Percentiles rank a stretch among this genome's conserved stretches.
phyloP scores from a whole-genome alignment of 1,284 basidiomycete genomes.

The Sparassis latifolia region DNA sequence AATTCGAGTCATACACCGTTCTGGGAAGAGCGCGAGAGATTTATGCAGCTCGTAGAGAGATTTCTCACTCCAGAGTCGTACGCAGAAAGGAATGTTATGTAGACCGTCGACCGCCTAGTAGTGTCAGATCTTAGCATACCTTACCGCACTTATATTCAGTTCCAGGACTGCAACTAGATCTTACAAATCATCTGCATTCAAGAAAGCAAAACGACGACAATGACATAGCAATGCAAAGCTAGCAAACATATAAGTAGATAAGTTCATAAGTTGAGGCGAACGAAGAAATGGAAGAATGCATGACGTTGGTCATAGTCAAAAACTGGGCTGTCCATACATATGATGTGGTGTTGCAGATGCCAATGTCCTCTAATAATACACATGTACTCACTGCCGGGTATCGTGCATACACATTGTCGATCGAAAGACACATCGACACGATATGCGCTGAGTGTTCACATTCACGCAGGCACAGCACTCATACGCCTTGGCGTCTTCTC shows the following conservation, averaged over 20 bases:
- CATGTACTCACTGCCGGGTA: neutral
- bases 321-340: neutral
- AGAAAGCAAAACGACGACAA: neutral
- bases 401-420: neutral
- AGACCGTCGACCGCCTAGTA: no score
- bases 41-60: conserved; percentile 17
- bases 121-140: no score
- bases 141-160: no score
- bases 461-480: conserved; percentile 16
- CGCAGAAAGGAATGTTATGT: no score
- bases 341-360: neutral
- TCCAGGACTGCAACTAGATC: no score
- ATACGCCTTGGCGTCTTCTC: conserved; percentile 13
- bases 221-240: conserved; percentile 14
- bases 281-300: conserved; percentile 2
- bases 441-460: neutral
- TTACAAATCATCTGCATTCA: neutral
- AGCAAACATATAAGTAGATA: conserved; percentile 19
- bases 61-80: conserved; percentile 12
- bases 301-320: neutral
- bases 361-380: no score
- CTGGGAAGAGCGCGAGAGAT: conserved; percentile 23
- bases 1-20: conserved; percentile 23
- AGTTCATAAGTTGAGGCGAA: conserved; percentile 16
- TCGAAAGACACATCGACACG: neutral